Base-by-base conservation (phyloP, 306 rosid species). In the Canavalia ensiformis region DNA sequence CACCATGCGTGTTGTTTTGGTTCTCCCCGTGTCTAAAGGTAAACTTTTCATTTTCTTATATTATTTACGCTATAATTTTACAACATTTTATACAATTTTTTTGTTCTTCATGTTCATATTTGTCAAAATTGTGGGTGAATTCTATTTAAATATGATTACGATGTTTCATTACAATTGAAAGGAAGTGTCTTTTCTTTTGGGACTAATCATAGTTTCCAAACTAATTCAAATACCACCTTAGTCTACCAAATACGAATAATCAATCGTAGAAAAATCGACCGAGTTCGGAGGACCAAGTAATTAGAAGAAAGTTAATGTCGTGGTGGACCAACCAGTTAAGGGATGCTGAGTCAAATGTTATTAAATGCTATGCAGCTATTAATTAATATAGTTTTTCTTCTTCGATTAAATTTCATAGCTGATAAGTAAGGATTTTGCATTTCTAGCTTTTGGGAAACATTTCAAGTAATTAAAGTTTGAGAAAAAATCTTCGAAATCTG, bases 1-100 rank as follows among this genome's bases (percentile, higher is more conserved):
- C 0, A 87, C 89, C 2, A 91, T 95, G 96, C 90, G 87, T 2
- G 92, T 95, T 72, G 83, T 93, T 39, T 81, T 94, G 58, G 91
- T 95, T 82, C 89, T 86, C 28, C 84, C 90, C 0, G 72, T 84
- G 28, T 91, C 99, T 2, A 86, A 81, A 67, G 87, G 99, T 95
- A 31, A 84, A 85, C 77, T 79, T 51, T 44, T 78, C 67, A 44
- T 45, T 13, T 5, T 18, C 42, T 52, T 37, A 18, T 18, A 18
- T 18, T 18, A 18, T 18, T 18, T 18, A 18, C 25, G 25, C 25
- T 18, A 18, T 18, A 18, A 18, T 18, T 18, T 18, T 18, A 18
- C 25, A 18, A 18, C 25, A 18, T 18, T 18, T 18, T 18, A 18
- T 18, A 18, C 25, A 18, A 44, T 45, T 13, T 5, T 18, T 50